These are phyloP conservation scores for Quercus phellos DNA, from an alignment of 331 rosid species.

Conservation along the genomic window DNA sequence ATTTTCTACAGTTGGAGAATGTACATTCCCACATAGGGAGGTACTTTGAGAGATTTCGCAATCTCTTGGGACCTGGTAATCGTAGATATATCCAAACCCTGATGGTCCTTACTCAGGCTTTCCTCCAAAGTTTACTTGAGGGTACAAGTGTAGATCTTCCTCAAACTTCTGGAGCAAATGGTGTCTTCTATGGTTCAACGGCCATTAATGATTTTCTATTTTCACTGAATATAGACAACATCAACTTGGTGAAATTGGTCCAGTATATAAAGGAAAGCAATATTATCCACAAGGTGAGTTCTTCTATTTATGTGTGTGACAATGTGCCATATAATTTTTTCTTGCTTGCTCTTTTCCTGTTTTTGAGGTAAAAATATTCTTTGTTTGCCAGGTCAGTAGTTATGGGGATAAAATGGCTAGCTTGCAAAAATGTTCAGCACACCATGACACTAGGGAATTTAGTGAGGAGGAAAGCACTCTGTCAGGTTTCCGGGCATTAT, in stretches of 20 bases:
- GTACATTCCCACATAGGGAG: conserved; percentile 61
- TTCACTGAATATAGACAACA: conserved; percentile 73
- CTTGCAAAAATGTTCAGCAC: conserved; percentile 30
- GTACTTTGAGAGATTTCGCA: conserved; percentile 69
- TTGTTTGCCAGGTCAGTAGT: conserved; percentile 58
- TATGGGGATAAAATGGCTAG: conserved; percentile 66
- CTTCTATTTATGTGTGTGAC: conserved; percentile 15
- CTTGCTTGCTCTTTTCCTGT: conserved; percentile 9
- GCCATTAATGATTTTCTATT: conserved; percentile 82
- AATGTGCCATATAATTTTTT: conserved; percentile 8
- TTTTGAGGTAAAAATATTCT: conserved; percentile 17
- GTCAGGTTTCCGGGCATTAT: conserved; percentile 77
- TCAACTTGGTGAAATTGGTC: conserved; percentile 75
- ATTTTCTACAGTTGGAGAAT: conserved; percentile 63
- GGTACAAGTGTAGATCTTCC: conserved; percentile 29
- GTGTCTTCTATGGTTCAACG: conserved; percentile 47
- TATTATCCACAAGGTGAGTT: conserved; percentile 83
- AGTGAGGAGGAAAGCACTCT: conserved; percentile 62
- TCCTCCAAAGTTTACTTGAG: conserved; percentile 48
- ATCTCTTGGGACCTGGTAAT: conserved; percentile 81
- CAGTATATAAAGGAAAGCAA: conserved; percentile 86
- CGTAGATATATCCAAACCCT: conserved; percentile 92
- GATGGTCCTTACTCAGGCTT: conserved; percentile 62
- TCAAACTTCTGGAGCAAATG: conserved; percentile 36
- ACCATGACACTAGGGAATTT: conserved; percentile 14